Conservation (phyloP, 805 yeast genomes). For the Yarrowia keelungensis region DNA sequence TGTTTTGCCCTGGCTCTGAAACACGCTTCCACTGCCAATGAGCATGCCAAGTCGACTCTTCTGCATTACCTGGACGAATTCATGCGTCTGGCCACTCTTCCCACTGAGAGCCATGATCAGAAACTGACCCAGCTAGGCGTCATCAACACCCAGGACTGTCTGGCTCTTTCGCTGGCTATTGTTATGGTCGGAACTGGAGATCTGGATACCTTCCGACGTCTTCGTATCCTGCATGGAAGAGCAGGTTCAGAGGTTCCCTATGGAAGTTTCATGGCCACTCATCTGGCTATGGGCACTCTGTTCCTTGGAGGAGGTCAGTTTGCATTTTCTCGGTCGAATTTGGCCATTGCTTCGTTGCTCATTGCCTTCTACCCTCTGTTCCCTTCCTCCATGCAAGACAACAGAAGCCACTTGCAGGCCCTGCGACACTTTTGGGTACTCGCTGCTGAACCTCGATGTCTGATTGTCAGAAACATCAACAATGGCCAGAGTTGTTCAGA, state of each 20-base stretch:
- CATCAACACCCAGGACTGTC: conserved; percentile 61
- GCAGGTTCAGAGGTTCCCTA: conserved; percentile 53
- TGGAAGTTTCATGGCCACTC: conserved; percentile 78
- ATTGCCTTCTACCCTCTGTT: conserved; percentile 81
- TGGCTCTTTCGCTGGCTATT: conserved; percentile 70
- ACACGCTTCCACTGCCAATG: conserved; percentile 73
- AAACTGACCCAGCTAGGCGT: conserved; percentile 62
- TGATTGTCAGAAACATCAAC: conserved; percentile 75
- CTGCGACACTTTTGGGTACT: conserved; percentile 90
- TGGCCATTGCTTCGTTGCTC: conserved; percentile 72
- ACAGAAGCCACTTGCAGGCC: conserved; percentile 78
- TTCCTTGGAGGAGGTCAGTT: conserved; percentile 94
- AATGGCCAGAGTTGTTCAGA: conserved; percentile 62
- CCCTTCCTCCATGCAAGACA: conserved; percentile 53
- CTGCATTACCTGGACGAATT: conserved; percentile 62
- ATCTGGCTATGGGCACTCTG: conserved; percentile 83
- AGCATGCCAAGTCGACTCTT: conserved; percentile 61
- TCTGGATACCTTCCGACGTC: conserved; percentile 72
- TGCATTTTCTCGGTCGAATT: conserved; percentile 68
- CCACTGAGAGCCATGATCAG: conserved; percentile 63
- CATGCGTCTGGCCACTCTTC: conserved; percentile 54
- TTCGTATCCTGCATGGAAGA: conserved; percentile 71
- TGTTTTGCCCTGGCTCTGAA: conserved; percentile 76
- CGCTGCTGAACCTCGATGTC: conserved; percentile 78
- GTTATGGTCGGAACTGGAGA: conserved; percentile 95